Percentiles rank a stretch among this genome's conserved stretches.
phyloP scores from a whole-genome alignment of 2,329 filamentous ascomycete species.

The Colletotrichum abscissum region DNA sequence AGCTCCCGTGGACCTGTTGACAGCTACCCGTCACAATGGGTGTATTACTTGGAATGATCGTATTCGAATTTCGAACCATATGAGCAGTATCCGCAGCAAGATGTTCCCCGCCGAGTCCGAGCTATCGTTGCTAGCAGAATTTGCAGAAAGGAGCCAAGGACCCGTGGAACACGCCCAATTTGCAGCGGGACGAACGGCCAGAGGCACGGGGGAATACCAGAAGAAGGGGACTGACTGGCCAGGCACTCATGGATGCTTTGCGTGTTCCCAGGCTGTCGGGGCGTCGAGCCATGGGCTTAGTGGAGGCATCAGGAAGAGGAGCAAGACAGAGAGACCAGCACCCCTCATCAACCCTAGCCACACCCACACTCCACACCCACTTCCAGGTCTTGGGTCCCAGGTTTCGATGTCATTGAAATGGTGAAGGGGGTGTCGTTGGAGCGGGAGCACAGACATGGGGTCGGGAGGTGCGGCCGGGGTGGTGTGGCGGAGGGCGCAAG shows the following conservation, averaged over 20 bases:
- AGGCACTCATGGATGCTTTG: slow-evolving; percentile 20
- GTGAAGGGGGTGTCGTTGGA: slow-evolving; percentile 17
- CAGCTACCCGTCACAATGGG: not conserved
- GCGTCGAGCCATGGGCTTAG: slow-evolving; percentile 26
- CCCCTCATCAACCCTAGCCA: slow-evolving; percentile 16
- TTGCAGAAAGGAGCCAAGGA: not conserved
- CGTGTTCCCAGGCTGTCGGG: slow-evolving; percentile 31
- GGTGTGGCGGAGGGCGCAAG: not conserved
- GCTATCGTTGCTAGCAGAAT: not conserved
- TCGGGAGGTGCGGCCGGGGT: slow-evolving; percentile 13
- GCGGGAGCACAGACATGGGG: slow-evolving; percentile 30
- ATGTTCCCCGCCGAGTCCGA: not conserved
- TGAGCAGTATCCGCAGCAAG: not conserved
- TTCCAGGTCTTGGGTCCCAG: slow-evolving; percentile 5
- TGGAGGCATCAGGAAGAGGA: slow-evolving; percentile 1
- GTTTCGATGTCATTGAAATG: not conserved
- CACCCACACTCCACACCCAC: slow-evolving; percentile 19
- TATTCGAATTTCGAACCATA: not conserved
- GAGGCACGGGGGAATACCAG: not conserved
- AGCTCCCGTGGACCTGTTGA: not conserved
- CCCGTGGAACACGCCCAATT: not conserved
- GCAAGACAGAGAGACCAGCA: slow-evolving; percentile 2
- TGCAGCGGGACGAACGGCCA: slow-evolving; percentile 4
- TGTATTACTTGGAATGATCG: not conserved
- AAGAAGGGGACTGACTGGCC: not conserved